These are phyloP conservation scores for Tetrapyrgos nigripes DNA, from an alignment of 1,284 basidiomycete genomes.

Conservation along the genomic window DNA sequence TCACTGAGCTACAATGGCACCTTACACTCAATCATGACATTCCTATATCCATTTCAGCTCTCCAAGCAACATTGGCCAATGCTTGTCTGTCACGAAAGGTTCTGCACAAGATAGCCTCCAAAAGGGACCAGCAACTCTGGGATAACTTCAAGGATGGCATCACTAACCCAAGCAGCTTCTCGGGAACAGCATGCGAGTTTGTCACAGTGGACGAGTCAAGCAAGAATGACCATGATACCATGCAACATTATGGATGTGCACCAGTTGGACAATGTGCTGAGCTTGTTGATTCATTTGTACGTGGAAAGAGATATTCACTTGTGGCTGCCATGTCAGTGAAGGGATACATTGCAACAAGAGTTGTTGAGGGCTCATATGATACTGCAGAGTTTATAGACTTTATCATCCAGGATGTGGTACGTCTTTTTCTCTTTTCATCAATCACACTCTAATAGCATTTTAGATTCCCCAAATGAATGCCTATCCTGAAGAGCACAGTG, in stretches of 20 bases:
- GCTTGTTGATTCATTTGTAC: slow-evolving; percentile 23
- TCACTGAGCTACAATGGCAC: slow-evolving; percentile 15
- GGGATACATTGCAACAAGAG: slow-evolving; percentile 28
- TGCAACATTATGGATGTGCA: slow-evolving; percentile 7
- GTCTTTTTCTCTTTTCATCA: slow-evolving; percentile 3
- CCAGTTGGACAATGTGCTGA: slow-evolving; percentile 19
- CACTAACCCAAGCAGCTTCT: neutral
- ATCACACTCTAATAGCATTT: neutral
- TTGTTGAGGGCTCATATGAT: slow-evolving; percentile 33
- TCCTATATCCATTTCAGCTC: slow-evolving; percentile 13
- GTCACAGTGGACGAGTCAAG: slow-evolving; percentile 13
- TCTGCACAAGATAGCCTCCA: slow-evolving; percentile 16
- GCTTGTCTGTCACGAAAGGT: slow-evolving; percentile 17
- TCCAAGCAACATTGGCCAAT: slow-evolving; percentile 12
- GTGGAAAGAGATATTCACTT: slow-evolving; percentile 27
- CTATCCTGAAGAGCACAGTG: slow-evolving; percentile 6
- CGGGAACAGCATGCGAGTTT: slow-evolving; percentile 6
- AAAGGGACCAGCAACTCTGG: slow-evolving; percentile 4
- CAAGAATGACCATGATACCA: slow-evolving; percentile 10
- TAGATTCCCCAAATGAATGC: slow-evolving; percentile 11
- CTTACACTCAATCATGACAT: slow-evolving; percentile 21
- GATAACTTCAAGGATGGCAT: neutral
- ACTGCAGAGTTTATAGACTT: slow-evolving; percentile 28
- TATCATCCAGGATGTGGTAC: slow-evolving; percentile 31
- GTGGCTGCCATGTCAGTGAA: slow-evolving; percentile 28